Base-by-base conservation (phyloP, 1,284 basidiomycete species). In the Ganoderma boninense region DNA sequence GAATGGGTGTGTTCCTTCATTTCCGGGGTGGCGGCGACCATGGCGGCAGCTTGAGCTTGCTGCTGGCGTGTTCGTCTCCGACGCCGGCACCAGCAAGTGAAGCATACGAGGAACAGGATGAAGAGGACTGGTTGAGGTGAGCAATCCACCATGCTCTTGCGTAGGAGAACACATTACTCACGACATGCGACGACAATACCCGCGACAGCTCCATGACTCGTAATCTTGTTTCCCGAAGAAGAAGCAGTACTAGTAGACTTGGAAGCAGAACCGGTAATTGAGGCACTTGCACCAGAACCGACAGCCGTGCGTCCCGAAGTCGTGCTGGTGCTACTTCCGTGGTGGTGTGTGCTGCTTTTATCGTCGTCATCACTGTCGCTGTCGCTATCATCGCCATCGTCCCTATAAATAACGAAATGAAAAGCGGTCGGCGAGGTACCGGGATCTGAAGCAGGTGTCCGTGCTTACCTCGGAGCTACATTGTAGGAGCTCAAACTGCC, bases 161-260 rank as follows among this genome's bases (percentile, higher is more conserved):
- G 20, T 2, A 35, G 20, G 11, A 14, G 26, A 29, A 16, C 16
- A 16, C 16, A 20, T 5, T 7, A 75, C 79, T 71, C 66, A 79
- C 79, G 32, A 23, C 71, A 65, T 23, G 73, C 78, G 20, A 80
- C 71, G 3, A 77, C 77, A 10, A 80, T 77, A 1, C 79, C 79
- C n/a, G 75, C 77, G 13, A 79, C 74, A 1, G 74, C 76, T 8
- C 76, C 76, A 26, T 54, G 49, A 38, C 67, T 67, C 49, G 73
- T 75, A 1, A 78, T 57, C n/a, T 16, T 65, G 57, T 29, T 32
- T n/a, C 42, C 23, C 10, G 60, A 62, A 52, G 62, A 20, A 52
- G 62, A 29, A 35, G 54, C 32, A 35, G 54, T 32, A 32, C 1
- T 10, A 35, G 54, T 35, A 4, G 49, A 54, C 23, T 54, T 42